These are phyloP conservation scores for Cytospora piceae DNA, from an alignment of 2,329 filamentous ascomycete genomes.

Conservation along the genomic window DNA sequence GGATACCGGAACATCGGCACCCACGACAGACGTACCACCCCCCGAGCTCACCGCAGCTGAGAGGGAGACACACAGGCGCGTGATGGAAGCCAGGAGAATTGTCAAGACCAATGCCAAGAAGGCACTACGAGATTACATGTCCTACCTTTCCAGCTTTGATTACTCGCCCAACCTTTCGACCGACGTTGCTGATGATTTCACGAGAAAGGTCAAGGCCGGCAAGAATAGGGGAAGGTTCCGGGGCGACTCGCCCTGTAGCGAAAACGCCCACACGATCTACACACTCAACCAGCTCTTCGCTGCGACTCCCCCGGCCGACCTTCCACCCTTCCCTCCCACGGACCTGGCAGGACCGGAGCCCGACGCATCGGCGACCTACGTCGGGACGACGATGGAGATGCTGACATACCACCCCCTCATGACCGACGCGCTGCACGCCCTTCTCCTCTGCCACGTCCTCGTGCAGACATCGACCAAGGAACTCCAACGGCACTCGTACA, in stretches of 20 bases:
- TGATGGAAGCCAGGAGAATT: slow-evolving; percentile 65
- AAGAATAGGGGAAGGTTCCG: slow-evolving; percentile 49
- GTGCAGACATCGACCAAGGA: slow-evolving; percentile 79
- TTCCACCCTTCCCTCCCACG: slow-evolving; percentile 68
- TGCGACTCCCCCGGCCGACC: slow-evolving; percentile 64
- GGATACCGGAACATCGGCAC: slow-evolving; percentile 16
- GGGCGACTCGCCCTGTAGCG: slow-evolving; percentile 20
- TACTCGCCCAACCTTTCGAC: slow-evolving; percentile 74
- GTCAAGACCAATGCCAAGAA: slow-evolving; percentile 77
- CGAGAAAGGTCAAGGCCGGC: slow-evolving; percentile 60
- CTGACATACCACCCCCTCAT: slow-evolving; percentile 83
- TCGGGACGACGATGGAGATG: slow-evolving; percentile 55
- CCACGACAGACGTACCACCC: slow-evolving; percentile 35
- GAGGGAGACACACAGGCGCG: slow-evolving; percentile 47
- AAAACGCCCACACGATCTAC: slow-evolving; percentile 47
- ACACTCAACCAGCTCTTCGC: slow-evolving; percentile 69
- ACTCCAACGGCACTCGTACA: slow-evolving; percentile 77
- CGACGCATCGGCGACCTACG: slow-evolving; percentile 37
- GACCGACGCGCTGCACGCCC: slow-evolving; percentile 75
- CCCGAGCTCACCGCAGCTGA: slow-evolving; percentile 47
- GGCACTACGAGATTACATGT: slow-evolving; percentile 73
- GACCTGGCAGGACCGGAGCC: slow-evolving; percentile 38
- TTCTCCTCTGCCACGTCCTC: slow-evolving; percentile 79
- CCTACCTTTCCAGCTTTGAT: slow-evolving; percentile 74
- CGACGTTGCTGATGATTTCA: slow-evolving; percentile 61